phyloP scores from a whole-genome alignment of 2,329 filamentous ascomycete genomes.

The Trichothecium roseum region DNA sequence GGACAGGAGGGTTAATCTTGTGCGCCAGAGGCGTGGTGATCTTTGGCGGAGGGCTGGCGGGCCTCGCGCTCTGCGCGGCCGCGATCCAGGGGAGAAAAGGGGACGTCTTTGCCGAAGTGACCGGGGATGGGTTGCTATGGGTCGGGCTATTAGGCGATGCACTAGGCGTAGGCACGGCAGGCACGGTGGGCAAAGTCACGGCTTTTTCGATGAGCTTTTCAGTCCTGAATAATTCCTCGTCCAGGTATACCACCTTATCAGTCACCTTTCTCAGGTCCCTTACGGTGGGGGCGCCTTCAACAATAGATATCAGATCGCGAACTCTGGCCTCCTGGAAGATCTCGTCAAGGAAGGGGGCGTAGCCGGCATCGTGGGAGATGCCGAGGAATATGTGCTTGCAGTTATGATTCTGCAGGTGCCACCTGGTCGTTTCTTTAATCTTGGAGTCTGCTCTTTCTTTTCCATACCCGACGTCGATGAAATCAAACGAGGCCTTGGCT shows the following conservation, averaged over 20 bases:
- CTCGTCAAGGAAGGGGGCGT: conserved; percentile 48
- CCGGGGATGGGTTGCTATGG: conserved; percentile 8
- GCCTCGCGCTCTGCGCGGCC: conserved; percentile 1
- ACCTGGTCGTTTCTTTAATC: conserved; percentile 44
- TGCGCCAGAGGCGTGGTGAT: conserved; percentile 28
- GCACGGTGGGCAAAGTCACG: conserved; percentile 4
- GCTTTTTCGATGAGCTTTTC: conserved; percentile 37
- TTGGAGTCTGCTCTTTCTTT: conserved; percentile 51
- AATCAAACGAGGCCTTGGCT: conserved; percentile 49
- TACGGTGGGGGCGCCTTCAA: conserved; percentile 43
- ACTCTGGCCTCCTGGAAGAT: conserved; percentile 33
- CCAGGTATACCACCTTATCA: conserved; percentile 34
- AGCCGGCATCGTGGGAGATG: conserved; percentile 50
- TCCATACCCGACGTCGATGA: conserved; percentile 49
- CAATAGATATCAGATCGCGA: conserved; percentile 36
- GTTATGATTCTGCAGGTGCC: conserved; percentile 49
- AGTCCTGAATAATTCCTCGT: conserved; percentile 38
- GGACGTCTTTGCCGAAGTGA: conserved; percentile 3
- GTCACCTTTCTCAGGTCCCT: conserved; percentile 36
- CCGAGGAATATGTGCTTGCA: conserved; percentile 53
- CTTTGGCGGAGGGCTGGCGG: conserved; percentile 20
- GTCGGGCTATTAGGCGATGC: background rate
- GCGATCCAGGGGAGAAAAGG: background rate
- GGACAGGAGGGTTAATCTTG: conserved; percentile 17
- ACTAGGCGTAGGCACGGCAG: background rate